Base-by-base conservation (phyloP, 768 basidiomycete genomes). In the Suillus placidus region DNA sequence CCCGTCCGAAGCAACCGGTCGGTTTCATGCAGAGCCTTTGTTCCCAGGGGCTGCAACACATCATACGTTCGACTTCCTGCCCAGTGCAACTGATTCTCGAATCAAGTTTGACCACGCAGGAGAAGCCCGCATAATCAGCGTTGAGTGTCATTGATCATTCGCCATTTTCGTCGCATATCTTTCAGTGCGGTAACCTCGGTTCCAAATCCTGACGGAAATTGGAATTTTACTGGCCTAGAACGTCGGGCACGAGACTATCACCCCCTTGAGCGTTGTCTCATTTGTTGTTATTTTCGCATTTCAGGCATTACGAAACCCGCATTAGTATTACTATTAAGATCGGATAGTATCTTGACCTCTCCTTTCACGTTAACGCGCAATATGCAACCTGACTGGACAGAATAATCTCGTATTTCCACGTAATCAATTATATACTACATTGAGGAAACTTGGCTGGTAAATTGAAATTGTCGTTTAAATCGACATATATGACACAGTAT, bases 51-150 rank as follows among this genome's bases (percentile, higher is more conserved):
- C 23, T 58, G 16, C 18, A 18, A 8, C 10, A 20, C 26, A 42
- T 2, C 58, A 60, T 40, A n/a, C 30, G 26, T 18, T 13, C 4
- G 30, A 60, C 12, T 7, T 7, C 38, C 10, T 13, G 6, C 18
- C 40, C 40, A 30, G 40, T 18, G 18, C 18, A 32, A 60, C 26
- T 13, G 40, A 60, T 60, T 18, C 26, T 20, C 58, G 40, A 42
- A 60, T 60, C 58, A 60, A 42, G 40, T 60, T 42, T 42, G 40
- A 30, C 40, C 58, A 90, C 65, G 72, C 78, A 55, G 78, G 80
- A 49, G 71, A 71, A 51, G 88, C 82, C n/a, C 80, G 74, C 51
- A 73, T 92, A 56, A 72, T 85, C 65, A 84, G 82, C 49, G 82
- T 90, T 54, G 75, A 81, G 55, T 91, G 89, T 56, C 51, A 42